Base-by-base conservation (phyloP, 129 eudicot species). In the Artemisia argyi region DNA sequence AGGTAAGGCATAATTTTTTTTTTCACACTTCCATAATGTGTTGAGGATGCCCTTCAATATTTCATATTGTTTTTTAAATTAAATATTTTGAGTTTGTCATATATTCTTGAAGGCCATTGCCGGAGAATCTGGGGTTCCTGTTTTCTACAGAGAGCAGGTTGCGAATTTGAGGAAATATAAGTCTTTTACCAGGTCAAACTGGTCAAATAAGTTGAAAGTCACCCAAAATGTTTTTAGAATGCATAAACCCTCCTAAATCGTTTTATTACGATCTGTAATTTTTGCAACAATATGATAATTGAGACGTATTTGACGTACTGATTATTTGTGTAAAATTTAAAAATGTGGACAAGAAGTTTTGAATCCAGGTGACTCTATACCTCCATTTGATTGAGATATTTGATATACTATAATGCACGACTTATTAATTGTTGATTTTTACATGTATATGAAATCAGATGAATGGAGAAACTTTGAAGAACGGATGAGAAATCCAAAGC, bases 111-210 rank as follows among this genome's bases (percentile, higher is more conserved):
- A 94, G 98, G 98, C 98, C 24, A 94, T 94, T 72, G 97, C 98
- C 69, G 98, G 98, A 74, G 98, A 94, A 84, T 97, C 98, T 74
- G 98, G 98, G 50, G 98, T 94, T 30, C 98, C 98, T 20, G 90
- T 94, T 82, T 94, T 94, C 58, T 94, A 94, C 81, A n/a, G n/a
- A 79, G 92, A 73, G 98, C 98, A 52, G 98, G 98, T 72, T 94
- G 97, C 9, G 98, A 94, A 47, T 94, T 94, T 79, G 98, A 94
- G 78, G 98, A 94, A 79, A 94, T 94, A 97, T 94, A 81, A 84
- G 97, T 79, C 2, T 59, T 59, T 59, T 1, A 30, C 32, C 53
- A 66, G 24, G 24, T 22, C 24, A 22, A 22, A 22, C 24, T 22
- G 24, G 24, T 22, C 24, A 22, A 22, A 22, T 22, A 22, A 22